phyloP scores from a whole-genome alignment of 495 filamentous ascomycete species.

The Penicillium canescens region DNA sequence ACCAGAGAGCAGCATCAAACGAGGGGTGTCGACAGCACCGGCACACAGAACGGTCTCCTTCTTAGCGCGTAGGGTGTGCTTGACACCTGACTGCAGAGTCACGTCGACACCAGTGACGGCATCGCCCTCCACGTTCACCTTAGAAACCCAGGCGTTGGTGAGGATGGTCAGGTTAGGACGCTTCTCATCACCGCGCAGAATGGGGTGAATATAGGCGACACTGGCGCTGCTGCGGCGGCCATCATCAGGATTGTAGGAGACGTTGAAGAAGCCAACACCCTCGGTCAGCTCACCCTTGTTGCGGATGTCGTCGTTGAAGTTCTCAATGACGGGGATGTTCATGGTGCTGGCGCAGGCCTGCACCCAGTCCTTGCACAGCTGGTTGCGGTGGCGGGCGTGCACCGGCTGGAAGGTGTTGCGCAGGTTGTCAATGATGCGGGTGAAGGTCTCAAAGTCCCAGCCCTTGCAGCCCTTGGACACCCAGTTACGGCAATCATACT shows the following conservation, averaged over 20 bases:
- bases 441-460: slow-evolving; percentile 80
- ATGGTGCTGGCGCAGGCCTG: slow-evolving; percentile 69
- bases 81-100: slow-evolving; percentile 62
- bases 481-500: slow-evolving; percentile 77
- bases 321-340: slow-evolving; percentile 71
- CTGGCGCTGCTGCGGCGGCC: slow-evolving; percentile 76
- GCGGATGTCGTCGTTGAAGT: slow-evolving; percentile 79
- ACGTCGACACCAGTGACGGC: slow-evolving; percentile 66
- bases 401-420: slow-evolving; percentile 81
- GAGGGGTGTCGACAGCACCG: slow-evolving; percentile 75
- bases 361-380: slow-evolving; percentile 83
- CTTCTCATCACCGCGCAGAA: slow-evolving; percentile 72
- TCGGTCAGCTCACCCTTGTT: slow-evolving; percentile 65
- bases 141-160: slow-evolving; percentile 77
- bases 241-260: slow-evolving; percentile 80
- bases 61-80: slow-evolving; percentile 59
- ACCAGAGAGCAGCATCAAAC: slow-evolving; percentile 74
- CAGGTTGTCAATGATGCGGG: slow-evolving; percentile 69
- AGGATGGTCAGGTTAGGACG: slow-evolving; percentile 76
- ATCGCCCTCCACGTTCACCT: slow-evolving; percentile 65
- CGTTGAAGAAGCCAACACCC: slow-evolving; percentile 81
- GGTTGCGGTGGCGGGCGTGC: slow-evolving; percentile 73
- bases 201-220: slow-evolving; percentile 86
- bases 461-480: slow-evolving; percentile 68
- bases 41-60: slow-evolving; percentile 76